Conservation (phyloP, 75 land plant species). For the Pseudotsuga menziesii region DNA sequence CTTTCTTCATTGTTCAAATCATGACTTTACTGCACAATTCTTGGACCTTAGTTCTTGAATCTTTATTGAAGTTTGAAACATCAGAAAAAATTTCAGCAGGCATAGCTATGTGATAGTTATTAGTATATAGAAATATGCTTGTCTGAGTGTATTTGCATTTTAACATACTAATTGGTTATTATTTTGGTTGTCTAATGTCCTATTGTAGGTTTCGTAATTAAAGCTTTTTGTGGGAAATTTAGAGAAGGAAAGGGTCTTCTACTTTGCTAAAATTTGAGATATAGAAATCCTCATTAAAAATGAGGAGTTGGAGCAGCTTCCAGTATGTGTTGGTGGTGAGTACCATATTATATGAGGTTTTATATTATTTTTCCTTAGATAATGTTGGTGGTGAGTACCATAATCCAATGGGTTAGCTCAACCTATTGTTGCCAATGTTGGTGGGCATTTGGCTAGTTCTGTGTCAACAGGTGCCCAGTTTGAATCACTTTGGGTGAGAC, state of each 20-base stretch:
- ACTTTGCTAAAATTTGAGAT: constrained; percentile 78
- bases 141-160: no score
- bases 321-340: no score
- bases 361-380: no score
- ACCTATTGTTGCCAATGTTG: no score
- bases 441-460: no score
- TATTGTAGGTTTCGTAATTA: constrained; percentile 58
- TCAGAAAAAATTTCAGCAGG: not conserved
- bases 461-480: no score
- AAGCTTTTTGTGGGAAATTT: constrained; percentile 62
- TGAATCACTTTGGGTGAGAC: no score
- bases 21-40: not conserved
- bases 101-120: no score
- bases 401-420: no score
- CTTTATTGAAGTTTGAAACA: not conserved
- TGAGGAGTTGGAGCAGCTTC: constrained; percentile 58
- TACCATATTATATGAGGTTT: not conserved
- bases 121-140: no score
- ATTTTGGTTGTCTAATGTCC: not conserved
- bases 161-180: not conserved
- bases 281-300: constrained; percentile 84
- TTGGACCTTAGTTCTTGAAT: not conserved
- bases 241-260: constrained; percentile 93
- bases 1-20: not conserved
- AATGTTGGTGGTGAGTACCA: no score